Evolutionary conservation across 768 basidiomycete genomes (phyloP), one percentile per base, ranked within the genome.

Genomic region (Erythrobasidium yunnanense): DNA sequence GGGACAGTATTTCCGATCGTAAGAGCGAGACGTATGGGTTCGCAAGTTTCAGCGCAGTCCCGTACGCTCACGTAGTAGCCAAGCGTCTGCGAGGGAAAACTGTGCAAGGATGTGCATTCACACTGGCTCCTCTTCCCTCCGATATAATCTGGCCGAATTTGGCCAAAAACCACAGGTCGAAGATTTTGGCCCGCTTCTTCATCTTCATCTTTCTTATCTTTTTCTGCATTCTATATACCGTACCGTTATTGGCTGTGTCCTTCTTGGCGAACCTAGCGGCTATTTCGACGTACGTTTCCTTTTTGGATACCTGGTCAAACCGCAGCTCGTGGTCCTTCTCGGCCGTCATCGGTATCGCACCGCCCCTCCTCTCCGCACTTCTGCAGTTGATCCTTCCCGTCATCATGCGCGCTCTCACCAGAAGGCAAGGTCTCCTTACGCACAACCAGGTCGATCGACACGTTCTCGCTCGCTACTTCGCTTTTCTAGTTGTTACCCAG

Each of bases 141-240:
- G 72, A 72, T 56, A 65, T 73, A 87, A 84, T 96, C 54, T 99
- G 95, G 95, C 77, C 81, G 47, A 99, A 99, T 75, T 81, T 97
- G 79, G 85, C 84, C 73, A 83, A 83, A 73, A 82, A 85, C 1
- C 80, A 86, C 18, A 81, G 77, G 5, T 85, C 87, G 70, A 74
- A 88, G 23, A 76, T 82, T 25, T 81, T 84, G 38, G 86, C 87
- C 76, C 82, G 81, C 71, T 77, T 80, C 32, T 77, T 87, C 25
- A 93, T 95, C n/a, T 87, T 88, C 77, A 66, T 86, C 35, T 81
- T 86, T 76, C 81, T 99, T 57, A 78, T 81, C 22, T 72, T 83
- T 30, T 83, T 96, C 52, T 92, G 90, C 76, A 91, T 90, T 79
- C 83, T 97, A 79, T 92, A 99, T 79, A 96, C 91, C 34, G 79